phyloP scores from a whole-genome alignment of 179 eudicot genomes.

The Spergularia azorica region DNA sequence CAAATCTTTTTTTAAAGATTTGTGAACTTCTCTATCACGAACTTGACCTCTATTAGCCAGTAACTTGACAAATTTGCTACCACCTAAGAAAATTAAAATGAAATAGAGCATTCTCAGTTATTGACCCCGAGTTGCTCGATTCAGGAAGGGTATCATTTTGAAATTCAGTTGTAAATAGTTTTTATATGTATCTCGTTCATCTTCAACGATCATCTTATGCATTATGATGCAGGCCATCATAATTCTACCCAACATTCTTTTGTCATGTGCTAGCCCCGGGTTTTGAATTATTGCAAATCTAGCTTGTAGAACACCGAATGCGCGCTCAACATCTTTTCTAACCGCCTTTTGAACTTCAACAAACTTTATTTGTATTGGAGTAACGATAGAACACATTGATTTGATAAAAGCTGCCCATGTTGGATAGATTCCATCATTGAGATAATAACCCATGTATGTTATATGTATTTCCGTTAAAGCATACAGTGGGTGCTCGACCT shows the following conservation, averaged over 20 bases:
- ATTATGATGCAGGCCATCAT: too few relatives aligned
- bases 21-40: not conserved
- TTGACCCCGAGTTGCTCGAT: too few relatives aligned
- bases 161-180: not conserved
- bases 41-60: not conserved
- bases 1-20: not conserved
- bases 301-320: not conserved
- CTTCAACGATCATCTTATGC: not conserved
- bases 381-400: not conserved
- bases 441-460: not conserved
- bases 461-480: not conserved
- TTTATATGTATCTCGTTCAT: not conserved
- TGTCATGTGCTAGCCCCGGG: not conserved
- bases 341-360: not conserved
- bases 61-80: not conserved
- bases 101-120: not conserved
- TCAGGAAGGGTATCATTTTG: too few relatives aligned
- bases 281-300: not conserved
- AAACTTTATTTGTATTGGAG: not conserved
- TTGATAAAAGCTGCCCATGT: not conserved
- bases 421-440: not conserved
- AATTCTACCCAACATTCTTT: not conserved
- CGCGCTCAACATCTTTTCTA: constrained; percentile 7
- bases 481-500: not conserved
- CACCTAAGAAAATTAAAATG: not conserved